These are phyloP conservation scores for Stygiomarasmius scandens DNA, from an alignment of 1,284 basidiomycete species.

Conservation along the genomic window DNA sequence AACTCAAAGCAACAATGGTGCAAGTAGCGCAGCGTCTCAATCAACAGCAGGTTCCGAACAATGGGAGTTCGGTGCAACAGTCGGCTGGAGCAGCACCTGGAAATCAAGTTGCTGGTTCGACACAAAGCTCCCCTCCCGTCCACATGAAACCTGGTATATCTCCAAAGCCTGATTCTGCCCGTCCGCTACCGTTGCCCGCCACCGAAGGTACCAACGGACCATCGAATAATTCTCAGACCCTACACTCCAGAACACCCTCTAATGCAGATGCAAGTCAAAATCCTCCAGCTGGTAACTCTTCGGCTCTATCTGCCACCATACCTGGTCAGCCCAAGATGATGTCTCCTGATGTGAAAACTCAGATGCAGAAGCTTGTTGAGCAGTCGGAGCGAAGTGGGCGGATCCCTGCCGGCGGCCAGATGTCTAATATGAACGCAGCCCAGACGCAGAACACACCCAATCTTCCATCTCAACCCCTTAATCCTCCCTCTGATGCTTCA, in stretches of 20 bases:
- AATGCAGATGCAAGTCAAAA: not conserved
- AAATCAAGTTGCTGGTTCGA: not conserved
- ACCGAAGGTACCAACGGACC: not conserved
- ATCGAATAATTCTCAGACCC: not conserved
- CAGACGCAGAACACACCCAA: not conserved
- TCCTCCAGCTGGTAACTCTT: not conserved
- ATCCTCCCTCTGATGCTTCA: not conserved
- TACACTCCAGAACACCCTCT: not conserved
- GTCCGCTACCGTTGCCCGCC: conserved; percentile 5
- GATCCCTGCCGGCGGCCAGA: conserved; percentile 9
- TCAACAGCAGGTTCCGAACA: too few species aligned
- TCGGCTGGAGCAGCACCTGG: not conserved
- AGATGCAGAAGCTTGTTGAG: conserved; percentile 57
- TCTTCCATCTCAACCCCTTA: not conserved
- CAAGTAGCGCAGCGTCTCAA: too few species aligned
- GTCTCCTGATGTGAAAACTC: conserved; percentile 36
- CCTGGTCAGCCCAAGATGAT: not conserved
- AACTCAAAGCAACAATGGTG: too few species aligned
- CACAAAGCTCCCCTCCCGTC: not conserved
- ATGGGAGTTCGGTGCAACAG: not conserved
- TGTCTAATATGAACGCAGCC: conserved; percentile 4
- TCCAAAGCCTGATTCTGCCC: conserved; percentile 9
- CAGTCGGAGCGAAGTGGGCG: conserved; percentile 34
- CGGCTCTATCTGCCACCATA: not conserved
- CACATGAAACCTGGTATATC: conserved; percentile 1